These are phyloP conservation scores for Ceratobasidium sp. DNA, from an alignment of 1,284 basidiomycete genomes.

Conservation along the genomic window DNA sequence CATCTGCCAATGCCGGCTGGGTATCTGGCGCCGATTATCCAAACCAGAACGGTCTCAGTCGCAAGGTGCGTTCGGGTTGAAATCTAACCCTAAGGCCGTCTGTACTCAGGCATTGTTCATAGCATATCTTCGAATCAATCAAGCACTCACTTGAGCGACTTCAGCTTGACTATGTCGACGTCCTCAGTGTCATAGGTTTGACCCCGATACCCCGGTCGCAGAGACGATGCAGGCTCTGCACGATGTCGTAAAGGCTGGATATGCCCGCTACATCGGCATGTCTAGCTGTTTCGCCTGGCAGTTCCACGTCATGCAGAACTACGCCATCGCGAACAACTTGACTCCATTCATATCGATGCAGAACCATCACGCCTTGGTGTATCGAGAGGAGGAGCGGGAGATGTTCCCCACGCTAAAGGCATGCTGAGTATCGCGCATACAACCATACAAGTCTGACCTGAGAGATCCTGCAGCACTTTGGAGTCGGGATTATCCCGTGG, in stretches of 20 bases:
- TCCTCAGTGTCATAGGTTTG: slow-evolving; percentile 46
- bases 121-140: slow-evolving; percentile 45
- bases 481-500: slow-evolving; percentile 37
- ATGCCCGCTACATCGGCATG: slow-evolving; percentile 47
- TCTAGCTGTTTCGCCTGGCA: slow-evolving; percentile 38
- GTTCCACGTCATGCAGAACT: slow-evolving; percentile 40
- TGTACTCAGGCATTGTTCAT: slow-evolving; percentile 6
- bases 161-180: slow-evolving; percentile 41
- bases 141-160: slow-evolving; percentile 14
- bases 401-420: slow-evolving; percentile 42
- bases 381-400: slow-evolving; percentile 48
- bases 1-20: background rate
- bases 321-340: slow-evolving; percentile 42
- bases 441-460: slow-evolving; percentile 46
- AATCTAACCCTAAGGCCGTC: background rate
- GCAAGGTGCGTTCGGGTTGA: slow-evolving; percentile 26
- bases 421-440: slow-evolving; percentile 27
- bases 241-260: slow-evolving; percentile 45
- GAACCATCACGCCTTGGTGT: slow-evolving; percentile 43
- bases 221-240: slow-evolving; percentile 49
- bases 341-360: slow-evolving; percentile 49
- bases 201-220: slow-evolving; percentile 46
- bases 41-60: slow-evolving; percentile 37
- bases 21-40: slow-evolving; percentile 11
- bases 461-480: slow-evolving; percentile 24